Evolutionary conservation across 2,329 filamentous ascomycete genomes (phyloP).

Genomic region (Aspergillus oerlinghausenensis): DNA sequence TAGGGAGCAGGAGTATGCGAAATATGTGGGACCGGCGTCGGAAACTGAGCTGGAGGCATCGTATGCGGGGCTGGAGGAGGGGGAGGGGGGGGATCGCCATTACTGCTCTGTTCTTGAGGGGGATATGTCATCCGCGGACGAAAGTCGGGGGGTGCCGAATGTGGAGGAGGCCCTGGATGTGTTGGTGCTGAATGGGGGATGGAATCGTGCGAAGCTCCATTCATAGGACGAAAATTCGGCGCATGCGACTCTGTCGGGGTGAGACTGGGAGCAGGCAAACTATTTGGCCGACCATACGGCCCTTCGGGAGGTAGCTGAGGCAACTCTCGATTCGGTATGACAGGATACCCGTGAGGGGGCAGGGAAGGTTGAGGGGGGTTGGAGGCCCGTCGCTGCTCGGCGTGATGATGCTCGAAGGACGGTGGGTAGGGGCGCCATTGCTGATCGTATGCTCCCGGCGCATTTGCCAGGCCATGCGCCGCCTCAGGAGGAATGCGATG

Average conservation of each 20-base stretch:
- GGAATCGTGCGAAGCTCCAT: slow-evolving; percentile 29
- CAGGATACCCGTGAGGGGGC: slow-evolving; percentile 26
- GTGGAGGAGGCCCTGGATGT: slow-evolving; percentile 16
- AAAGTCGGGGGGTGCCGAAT: slow-evolving; percentile 28
- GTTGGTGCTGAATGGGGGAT: slow-evolving; percentile 28
- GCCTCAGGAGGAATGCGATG: slow-evolving; percentile 27
- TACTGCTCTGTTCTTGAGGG: slow-evolving; percentile 25
- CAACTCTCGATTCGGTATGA: slow-evolving; percentile 30
- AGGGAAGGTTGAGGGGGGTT: slow-evolving; percentile 23
- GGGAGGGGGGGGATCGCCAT: slow-evolving; percentile 26
- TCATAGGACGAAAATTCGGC: slow-evolving; percentile 29
- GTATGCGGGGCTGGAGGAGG: slow-evolving; percentile 17
- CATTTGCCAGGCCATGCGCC: slow-evolving; percentile 22
- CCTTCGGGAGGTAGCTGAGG: slow-evolving; percentile 31
- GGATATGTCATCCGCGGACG: slow-evolving; percentile 29
- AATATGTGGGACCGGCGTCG: slow-evolving; percentile 20
- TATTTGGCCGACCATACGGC: slow-evolving; percentile 30
- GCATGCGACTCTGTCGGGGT: slow-evolving; percentile 24
- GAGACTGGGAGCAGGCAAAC: slow-evolving; percentile 26
- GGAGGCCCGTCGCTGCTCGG: slow-evolving; percentile 28
- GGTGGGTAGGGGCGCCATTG: slow-evolving; percentile 30
- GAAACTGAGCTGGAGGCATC: slow-evolving; percentile 28
- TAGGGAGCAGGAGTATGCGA: slow-evolving; percentile 28
- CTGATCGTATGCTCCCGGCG: slow-evolving; percentile 28
- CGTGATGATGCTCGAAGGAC: slow-evolving; percentile 24